These are phyloP conservation scores for Aspergillus ibericus DNA, from an alignment of 2,329 filamentous ascomycete species.

Conservation along the genomic window DNA sequence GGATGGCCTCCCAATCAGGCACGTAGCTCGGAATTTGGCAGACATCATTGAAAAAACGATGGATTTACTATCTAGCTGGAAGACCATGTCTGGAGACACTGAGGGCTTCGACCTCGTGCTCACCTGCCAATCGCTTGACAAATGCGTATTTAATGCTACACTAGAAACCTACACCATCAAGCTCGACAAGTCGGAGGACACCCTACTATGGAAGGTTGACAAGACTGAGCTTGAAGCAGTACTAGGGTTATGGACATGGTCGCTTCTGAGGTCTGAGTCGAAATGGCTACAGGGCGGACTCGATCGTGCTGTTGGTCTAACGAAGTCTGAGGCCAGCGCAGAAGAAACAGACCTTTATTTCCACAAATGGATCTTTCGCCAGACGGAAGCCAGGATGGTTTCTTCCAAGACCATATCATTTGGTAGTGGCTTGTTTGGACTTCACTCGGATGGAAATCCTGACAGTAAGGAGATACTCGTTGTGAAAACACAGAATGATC, in stretches of 20 bases:
- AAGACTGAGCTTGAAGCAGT: conserved; percentile 32
- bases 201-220: conserved; percentile 27
- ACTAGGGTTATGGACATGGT: conserved; percentile 36
- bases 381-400: conserved; percentile 24
- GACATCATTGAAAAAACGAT: conserved; percentile 30
- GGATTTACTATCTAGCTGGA: conserved; percentile 29
- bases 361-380: conserved; percentile 34
- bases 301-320: conserved; percentile 25
- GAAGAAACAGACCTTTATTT: conserved; percentile 28
- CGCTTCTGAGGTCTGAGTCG: conserved; percentile 23
- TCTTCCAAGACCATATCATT: conserved; percentile 18
- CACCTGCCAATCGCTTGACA: conserved; percentile 12
- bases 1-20: conserved; percentile 31
- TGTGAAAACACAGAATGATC: conserved; percentile 22
- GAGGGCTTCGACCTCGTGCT: conserved; percentile 23
- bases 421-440: conserved; percentile 23
- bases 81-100: neutral
- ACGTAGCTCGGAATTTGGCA: conserved; percentile 22
- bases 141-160: neutral
- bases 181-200: conserved; percentile 22
- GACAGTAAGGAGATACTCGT: conserved; percentile 22
- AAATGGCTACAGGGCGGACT: conserved; percentile 18
- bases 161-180: conserved; percentile 17
- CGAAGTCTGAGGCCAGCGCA: conserved; percentile 16
- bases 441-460: conserved; percentile 3